Base-by-base conservation (phyloP, 129 eudicot genomes). In the Tagetes patula region DNA sequence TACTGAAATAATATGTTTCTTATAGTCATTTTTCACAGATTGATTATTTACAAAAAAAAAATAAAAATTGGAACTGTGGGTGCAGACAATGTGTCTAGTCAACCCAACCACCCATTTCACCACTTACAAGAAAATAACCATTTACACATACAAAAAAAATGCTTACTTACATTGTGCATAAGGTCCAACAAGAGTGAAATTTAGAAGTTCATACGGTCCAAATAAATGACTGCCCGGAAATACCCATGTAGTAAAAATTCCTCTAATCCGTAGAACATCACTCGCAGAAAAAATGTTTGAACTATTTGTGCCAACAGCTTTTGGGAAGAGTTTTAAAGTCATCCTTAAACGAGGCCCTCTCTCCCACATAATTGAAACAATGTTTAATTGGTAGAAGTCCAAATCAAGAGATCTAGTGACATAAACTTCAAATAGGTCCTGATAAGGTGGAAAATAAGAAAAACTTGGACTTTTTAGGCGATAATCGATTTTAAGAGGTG, bases 161-260 rank as follows among this genome's bases (percentile, higher is more conserved):
- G 65, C 41, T 59, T 6, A 65, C 87, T 77, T 86, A 89, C 96
- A 48, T 12, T 84, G 67, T 46, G 89, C 56, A 79, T 92, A 92
- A 72, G 98, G 98, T 71, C 96, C 98, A 38, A 84, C 70, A 38
- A 90, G 95, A 73, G 90, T 93, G 84, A 93, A 93, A 78, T 89
- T 84, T 71, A 93, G 82, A 79, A 93, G 96, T 74, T 93, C 98
- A 82, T 93, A 93, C 1, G 98, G 98, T 65, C 98, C 98, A 82
- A 89, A 93, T 8, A 85, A 75, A 68, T 89, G 84, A 45, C 76
- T 84, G 20, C 86, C 90, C 9, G 87, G 78, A 75, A 93, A 82
- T 0, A 80, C 49, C 95, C 96, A 93, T 0, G 86, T 58, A 11
- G 95, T 71, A 67, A 86, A 87, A 37, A 73, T 78, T 42, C 61